Evolutionary conservation across 768 basidiomycete genomes (phyloP).

Genomic region (Serendipita sp.): DNA sequence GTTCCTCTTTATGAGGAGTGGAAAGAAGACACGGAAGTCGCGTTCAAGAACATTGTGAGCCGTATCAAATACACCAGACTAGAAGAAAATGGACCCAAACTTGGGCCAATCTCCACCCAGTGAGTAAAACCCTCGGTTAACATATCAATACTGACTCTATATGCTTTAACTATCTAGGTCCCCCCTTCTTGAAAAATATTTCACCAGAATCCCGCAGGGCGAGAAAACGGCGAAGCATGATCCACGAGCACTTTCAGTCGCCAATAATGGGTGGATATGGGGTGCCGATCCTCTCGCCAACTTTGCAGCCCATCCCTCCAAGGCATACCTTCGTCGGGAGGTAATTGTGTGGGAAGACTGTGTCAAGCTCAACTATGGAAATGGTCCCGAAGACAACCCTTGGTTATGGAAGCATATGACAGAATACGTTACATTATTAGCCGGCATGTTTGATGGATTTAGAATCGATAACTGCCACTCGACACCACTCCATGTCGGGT

Average conservation of each 20-base stretch:
- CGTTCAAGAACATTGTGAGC: conserved; percentile 57
- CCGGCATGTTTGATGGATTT: conserved; percentile 82
- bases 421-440: conserved; percentile 65
- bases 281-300: conserved; percentile 84
- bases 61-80: conserved; percentile 67
- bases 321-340: conserved; percentile 87
- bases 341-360: conserved; percentile 98
- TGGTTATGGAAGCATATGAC: conserved; percentile 93
- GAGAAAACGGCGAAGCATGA: conserved; percentile 27
- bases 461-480: conserved; percentile 98
- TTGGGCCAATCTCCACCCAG: conserved; percentile 64
- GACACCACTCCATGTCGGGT: conserved; percentile 92
- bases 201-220: conserved; percentile 57
- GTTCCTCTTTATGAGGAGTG: conserved; percentile 76
- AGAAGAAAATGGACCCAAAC: conserved; percentile 66
- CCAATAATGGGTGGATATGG: conserved; percentile 99
- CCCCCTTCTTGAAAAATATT: conserved; percentile 83
- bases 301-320: conserved; percentile 84
- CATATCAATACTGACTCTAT: background rate
- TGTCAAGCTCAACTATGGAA: conserved; percentile 92
- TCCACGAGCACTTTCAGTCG: conserved; percentile 51
- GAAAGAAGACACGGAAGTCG: conserved; percentile 63
- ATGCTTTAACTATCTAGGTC: conserved; percentile 27
- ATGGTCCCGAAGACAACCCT: conserved; percentile 61
- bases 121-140: conserved; percentile 24